Conservation (phyloP, 2,329 filamentous ascomycete genomes). For the Escovopsis weberi region DNA sequence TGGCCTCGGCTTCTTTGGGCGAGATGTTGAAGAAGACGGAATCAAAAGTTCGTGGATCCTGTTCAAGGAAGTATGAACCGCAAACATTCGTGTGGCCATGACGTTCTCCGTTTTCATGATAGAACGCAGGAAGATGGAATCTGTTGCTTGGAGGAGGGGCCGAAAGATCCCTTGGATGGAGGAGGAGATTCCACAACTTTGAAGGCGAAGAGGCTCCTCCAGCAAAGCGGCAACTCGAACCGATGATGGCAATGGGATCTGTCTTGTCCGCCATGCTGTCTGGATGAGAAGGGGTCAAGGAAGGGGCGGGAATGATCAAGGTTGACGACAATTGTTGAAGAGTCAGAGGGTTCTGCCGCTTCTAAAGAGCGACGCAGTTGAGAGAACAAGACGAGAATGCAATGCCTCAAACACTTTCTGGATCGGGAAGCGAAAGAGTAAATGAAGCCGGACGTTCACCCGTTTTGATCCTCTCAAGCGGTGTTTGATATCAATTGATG, state of each 20-base stretch:
- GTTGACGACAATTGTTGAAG: not conserved
- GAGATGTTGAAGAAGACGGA: constrained; percentile 25
- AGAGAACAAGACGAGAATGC: not conserved
- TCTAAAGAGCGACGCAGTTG: not conserved
- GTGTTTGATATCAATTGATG: too few relatives aligned
- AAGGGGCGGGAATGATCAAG: not conserved
- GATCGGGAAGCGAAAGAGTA: too few relatives aligned
- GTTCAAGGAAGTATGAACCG: constrained; percentile 21
- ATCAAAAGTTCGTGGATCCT: constrained; percentile 20
- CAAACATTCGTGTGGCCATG: constrained; percentile 9
- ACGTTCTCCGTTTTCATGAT: constrained; percentile 17
- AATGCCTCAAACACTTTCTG: not conserved
- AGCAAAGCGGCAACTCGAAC: constrained; percentile 24
- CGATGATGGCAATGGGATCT: constrained; percentile 27
- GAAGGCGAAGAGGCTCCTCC: constrained; percentile 18
- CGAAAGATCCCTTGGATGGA: constrained; percentile 18
- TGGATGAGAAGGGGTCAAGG: not conserved
- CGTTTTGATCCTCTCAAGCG: too few relatives aligned
- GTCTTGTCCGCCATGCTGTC: not conserved
- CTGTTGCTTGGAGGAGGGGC: constrained; percentile 11
- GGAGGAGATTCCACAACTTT: constrained; percentile 19
- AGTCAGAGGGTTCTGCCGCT: not conserved
- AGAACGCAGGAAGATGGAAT: constrained; percentile 12
- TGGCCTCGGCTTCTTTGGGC: constrained; percentile 20
- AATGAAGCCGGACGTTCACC: too few relatives aligned